Conservation (phyloP, 768 basidiomycete genomes). For the Amanita subjunquillea region DNA sequence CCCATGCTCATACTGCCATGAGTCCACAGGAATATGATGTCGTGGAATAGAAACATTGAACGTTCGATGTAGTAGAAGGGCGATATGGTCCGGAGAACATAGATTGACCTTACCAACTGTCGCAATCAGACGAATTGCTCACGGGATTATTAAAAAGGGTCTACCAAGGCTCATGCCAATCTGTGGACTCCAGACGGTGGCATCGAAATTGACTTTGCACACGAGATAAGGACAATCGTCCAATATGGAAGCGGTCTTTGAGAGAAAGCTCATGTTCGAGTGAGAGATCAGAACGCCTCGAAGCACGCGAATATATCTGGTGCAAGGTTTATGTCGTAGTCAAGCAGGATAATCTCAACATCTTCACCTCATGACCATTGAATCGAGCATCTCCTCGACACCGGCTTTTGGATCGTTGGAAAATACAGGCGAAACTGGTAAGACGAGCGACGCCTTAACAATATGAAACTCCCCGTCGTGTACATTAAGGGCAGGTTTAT, state of each 20-base stretch:
- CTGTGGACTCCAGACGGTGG: constrained; percentile 81
- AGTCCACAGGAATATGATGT: constrained; percentile 73
- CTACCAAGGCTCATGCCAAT: constrained; percentile 74
- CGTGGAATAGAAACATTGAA: constrained; percentile 95
- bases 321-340: constrained; percentile 2
- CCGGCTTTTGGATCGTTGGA: constrained; percentile 62
- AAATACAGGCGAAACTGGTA: constrained; percentile 79
- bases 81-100: constrained; percentile 87
- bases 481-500: constrained; percentile 21
- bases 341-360: background rate
- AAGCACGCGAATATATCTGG: constrained; percentile 84
- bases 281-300: constrained; percentile 83
- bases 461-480: constrained; percentile 45
- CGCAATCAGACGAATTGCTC: constrained; percentile 2
- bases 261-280: constrained; percentile 62
- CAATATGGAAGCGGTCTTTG: constrained; percentile 54
- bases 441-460: constrained; percentile 51
- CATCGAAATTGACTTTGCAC: constrained; percentile 67
- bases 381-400: constrained; percentile 84
- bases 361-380: constrained; percentile 87
- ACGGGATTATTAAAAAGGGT: constrained; percentile 14
- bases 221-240: constrained; percentile 82
- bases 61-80: constrained; percentile 80
- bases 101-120: constrained; percentile 80
- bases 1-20: constrained; percentile 83